Evolutionary conservation across 225 moss, liverwort and hornwort genomes (phyloP).

Genomic region (Bryoerythrophyllum caledonicum): DNA sequence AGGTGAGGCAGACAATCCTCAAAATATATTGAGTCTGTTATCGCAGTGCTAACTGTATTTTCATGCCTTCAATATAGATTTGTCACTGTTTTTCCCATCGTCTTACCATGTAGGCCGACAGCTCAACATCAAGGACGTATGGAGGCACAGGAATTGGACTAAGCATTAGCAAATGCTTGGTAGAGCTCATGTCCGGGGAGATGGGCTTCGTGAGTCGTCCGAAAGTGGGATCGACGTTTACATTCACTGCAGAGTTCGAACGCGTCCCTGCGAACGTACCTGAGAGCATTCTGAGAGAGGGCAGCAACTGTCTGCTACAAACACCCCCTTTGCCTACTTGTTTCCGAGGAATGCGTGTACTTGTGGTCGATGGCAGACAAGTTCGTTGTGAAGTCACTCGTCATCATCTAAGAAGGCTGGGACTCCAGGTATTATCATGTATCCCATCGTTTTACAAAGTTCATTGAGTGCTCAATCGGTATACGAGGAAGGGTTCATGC

Average conservation of each 20-base stretch:
- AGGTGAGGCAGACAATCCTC: slow-evolving; percentile 36
- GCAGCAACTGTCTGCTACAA: slow-evolving; percentile 52
- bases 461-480: too few species aligned
- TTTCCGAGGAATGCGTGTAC: slow-evolving; percentile 60
- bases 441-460: background rate
- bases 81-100: background rate
- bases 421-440: slow-evolving; percentile 61
- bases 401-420: slow-evolving; percentile 60
- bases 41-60: background rate
- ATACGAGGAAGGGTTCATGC: background rate
- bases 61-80: background rate
- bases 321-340: slow-evolving; percentile 57
- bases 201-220: slow-evolving; percentile 63
- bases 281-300: slow-evolving; percentile 50
- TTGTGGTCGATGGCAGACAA: slow-evolving; percentile 65
- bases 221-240: slow-evolving; percentile 62
- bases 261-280: slow-evolving; percentile 56
- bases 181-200: slow-evolving; percentile 70
- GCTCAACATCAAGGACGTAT: slow-evolving; percentile 73
- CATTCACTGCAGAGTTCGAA: slow-evolving; percentile 54
- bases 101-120: slow-evolving; percentile 56
- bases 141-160: slow-evolving; percentile 75
- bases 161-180: slow-evolving; percentile 64
- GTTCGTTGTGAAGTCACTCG: slow-evolving; percentile 65
- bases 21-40: background rate